Conservation (phyloP, 371 early-diverging fungal species). For the Mucor plumbeus region DNA sequence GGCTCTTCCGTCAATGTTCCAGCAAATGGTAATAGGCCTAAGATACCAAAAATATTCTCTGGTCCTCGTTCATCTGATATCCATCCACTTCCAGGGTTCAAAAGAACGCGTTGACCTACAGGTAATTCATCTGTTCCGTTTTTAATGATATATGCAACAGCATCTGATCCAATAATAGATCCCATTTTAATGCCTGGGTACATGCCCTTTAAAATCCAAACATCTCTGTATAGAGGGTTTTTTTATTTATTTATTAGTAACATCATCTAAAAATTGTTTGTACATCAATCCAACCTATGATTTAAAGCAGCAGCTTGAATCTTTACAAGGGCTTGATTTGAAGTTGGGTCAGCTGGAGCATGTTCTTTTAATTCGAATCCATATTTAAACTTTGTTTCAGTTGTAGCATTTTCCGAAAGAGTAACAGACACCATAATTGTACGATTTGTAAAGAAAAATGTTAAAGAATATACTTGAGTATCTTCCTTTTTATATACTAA, state of each 20-base stretch:
- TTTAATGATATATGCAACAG: constrained; percentile 54
- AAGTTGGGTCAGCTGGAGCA: not conserved
- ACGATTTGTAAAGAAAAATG: constrained; percentile 6
- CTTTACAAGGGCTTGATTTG: constrained; percentile 55
- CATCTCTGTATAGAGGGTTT: constrained; percentile 45
- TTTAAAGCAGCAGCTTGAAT: constrained; percentile 73
- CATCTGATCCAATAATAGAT: constrained; percentile 67
- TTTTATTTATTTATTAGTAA: not conserved
- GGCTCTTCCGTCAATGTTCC: constrained; percentile 69
- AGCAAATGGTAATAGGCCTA: constrained; percentile 59
- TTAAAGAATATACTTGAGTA: not conserved
- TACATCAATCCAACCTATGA: constrained; percentile 52
- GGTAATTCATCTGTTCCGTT: constrained; percentile 5
- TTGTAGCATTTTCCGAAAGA: constrained; percentile 21
- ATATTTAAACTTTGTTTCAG: constrained; percentile 30
- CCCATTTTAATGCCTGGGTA: constrained; percentile 52
- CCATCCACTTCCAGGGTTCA: constrained; percentile 64
- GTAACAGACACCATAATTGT: constrained; percentile 31
- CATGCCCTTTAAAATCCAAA: constrained; percentile 66
- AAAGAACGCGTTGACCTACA: constrained; percentile 49
- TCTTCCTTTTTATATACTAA: not conserved
- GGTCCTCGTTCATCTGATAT: constrained; percentile 62
- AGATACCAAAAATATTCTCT: constrained; percentile 61
- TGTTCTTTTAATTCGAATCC: constrained; percentile 33
- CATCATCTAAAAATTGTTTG: not conserved